Evolutionary conservation across 768 basidiomycete species (phyloP).

Genomic region (Tricholoma flavovirens): DNA sequence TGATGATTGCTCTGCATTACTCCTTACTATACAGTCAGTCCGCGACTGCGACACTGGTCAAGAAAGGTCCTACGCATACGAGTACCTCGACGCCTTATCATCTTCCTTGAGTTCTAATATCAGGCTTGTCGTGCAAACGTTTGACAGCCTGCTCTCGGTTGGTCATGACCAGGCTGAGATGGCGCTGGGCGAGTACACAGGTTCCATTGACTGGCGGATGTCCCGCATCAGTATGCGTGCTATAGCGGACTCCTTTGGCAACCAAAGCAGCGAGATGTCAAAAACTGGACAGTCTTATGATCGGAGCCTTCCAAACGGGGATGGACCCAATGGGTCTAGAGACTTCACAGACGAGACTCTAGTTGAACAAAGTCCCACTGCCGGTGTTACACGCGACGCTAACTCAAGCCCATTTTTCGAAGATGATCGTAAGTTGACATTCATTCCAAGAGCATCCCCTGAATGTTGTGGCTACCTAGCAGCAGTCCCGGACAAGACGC

Average conservation of each 20-base stretch:
- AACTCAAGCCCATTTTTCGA: slow-evolving; percentile 25
- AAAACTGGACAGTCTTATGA: slow-evolving; percentile 1
- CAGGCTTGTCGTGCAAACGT: slow-evolving; percentile 46
- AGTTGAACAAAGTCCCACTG: slow-evolving; percentile 7
- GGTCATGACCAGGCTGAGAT: slow-evolving; percentile 70
- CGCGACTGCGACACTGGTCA: slow-evolving; percentile 31
- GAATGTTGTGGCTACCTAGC: not conserved
- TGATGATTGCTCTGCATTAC: slow-evolving; percentile 59
- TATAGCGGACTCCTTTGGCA: slow-evolving; percentile 16
- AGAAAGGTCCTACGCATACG: slow-evolving; percentile 31
- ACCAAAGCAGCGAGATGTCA: slow-evolving; percentile 4
- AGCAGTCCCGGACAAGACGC: slow-evolving; percentile 21
- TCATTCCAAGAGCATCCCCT: not conserved
- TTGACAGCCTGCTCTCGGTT: slow-evolving; percentile 56
- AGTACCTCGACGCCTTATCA: slow-evolving; percentile 44
- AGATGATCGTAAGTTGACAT: slow-evolving; percentile 32
- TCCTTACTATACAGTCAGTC: slow-evolving; percentile 55
- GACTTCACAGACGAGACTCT: slow-evolving; percentile 8
- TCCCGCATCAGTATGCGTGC: slow-evolving; percentile 61
- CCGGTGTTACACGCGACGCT: slow-evolving; percentile 1
- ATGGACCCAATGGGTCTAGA: slow-evolving; percentile 1
- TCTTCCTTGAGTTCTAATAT: slow-evolving; percentile 54
- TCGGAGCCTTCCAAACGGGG: slow-evolving; percentile 21
- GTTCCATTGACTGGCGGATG: slow-evolving; percentile 73
- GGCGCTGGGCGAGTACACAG: slow-evolving; percentile 64